Base-by-base conservation (phyloP, 78 protist genomes). In the Guillardia theta region DNA sequence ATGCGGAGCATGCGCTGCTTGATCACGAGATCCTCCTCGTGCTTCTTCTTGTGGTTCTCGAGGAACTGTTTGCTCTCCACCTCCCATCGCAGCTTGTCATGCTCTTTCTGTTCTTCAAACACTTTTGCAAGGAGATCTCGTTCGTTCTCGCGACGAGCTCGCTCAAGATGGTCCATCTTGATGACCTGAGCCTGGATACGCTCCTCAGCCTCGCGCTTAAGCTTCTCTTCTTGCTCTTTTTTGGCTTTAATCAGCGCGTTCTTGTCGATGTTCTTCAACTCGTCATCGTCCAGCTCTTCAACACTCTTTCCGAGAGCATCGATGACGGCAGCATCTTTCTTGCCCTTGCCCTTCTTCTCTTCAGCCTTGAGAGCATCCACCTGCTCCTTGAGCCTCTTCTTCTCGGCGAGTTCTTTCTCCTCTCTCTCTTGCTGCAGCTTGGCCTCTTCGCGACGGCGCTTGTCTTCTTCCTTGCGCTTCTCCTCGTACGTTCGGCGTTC, bases 71-170 rank as follows among this genome's bases (percentile, higher is more conserved):
- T 3, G 18, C 33, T 21, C 44, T 70, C 18, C 37, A 43, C 76
- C 70, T n/a, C 92, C 88, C 80, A 83, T 37, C 19, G 44, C 77
- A 10, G 22, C 77, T 76, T 21, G 22, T 93, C 94, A 48, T 45
- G 77, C 94, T 53, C 41, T 90, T 48, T 80, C 90, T 93, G 94
- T 44, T 64, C 77, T 64, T 93, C 92, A 30, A 30, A 78, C n/a
- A 37, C 62, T 41, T 22, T 5, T 37, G 0, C 83, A 33, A 93
- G 92, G 64, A 83, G 88, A 18, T 10, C 33, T 19, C 88, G 88
- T 93, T 93, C 95, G 43, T 43, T 48, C 95, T 93, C 95, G 93
- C 95, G 93, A 6, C 95, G 93, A 1, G 95, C 95, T 33, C 95
- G 95, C 95, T 93, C 95, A n/a, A 93, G 12, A 64, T 93, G 93